Base-by-base conservation (phyloP, 2,329 filamentous ascomycete genomes). In the Fusarium lyarnte region DNA sequence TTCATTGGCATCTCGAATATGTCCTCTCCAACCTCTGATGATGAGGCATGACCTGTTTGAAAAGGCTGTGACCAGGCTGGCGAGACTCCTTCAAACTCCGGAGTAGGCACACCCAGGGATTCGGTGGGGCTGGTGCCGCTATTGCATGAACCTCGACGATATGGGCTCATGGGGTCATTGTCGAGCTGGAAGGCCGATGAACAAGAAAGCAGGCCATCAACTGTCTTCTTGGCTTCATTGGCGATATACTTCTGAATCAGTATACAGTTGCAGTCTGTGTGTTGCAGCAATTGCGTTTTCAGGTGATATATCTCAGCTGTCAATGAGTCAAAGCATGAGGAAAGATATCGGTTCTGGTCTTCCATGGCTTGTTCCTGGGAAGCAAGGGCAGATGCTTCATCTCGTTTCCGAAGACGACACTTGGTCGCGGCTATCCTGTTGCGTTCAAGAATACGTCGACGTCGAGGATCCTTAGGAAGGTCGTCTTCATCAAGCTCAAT, bases 351-450 rank as follows among this genome's bases (percentile, higher is more conserved):
- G 35, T 80, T 75, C 27, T 77, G 72, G 41, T 80, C 79, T 63
- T 80, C 77, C 71, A 79, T 74, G 36, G 72, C 71, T 45, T 78
- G 76, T 54, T 79, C 78, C 27, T 72, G 69, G 17, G 72, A 70
- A 29, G 76, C 77, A 41, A 80, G 77, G 21, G 77, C 77, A 5
- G 76, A 78, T 31, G 78, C 76, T 58, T 80, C 76, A 53, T 78
- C 77, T 23, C 79, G 74, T 65, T 80, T 80, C 10, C 79, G 68
- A 17, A 74, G 58, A n/a, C 79, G 79, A 53, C 78, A 80, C 53
- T 79, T 79, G 16, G 77, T 80, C 25, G 79, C 79, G 13, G 79
- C 79, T 27, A 79, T 74, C 55, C 79, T 73, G 57, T 80, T 80
- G 14, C 79, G 79, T 63, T 80, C 79, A 27, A 80, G 71, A 36